Evolutionary conservation across 805 yeast species (phyloP).

Genomic region (Saccharomycopsis schoenii): DNA sequence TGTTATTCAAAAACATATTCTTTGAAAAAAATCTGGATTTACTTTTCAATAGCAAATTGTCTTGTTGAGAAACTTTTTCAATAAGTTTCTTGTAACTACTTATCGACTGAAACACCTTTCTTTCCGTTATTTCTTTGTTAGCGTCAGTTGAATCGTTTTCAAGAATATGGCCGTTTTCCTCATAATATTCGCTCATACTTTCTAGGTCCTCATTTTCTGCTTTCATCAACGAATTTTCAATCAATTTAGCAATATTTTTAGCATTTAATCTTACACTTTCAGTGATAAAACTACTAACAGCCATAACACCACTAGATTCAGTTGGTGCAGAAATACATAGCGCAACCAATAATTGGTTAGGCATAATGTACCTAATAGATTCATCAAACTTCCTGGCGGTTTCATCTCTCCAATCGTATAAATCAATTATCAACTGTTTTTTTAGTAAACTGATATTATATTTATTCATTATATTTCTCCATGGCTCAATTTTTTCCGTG

Average conservation of each 20-base stretch:
- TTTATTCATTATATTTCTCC: conserved; percentile 51
- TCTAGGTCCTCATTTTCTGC: conserved; percentile 15
- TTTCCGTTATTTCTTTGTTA: conserved; percentile 5
- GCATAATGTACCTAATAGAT: conserved; percentile 72
- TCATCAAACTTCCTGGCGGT: conserved; percentile 75
- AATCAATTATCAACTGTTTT: conserved; percentile 43
- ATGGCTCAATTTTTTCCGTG: conserved; percentile 50
- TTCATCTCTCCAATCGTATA: conserved; percentile 77
- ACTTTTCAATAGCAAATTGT: neutral
- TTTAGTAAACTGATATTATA: conserved; percentile 51
- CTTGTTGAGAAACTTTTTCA: neutral
- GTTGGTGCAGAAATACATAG: conserved; percentile 51
- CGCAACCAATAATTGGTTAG: conserved; percentile 63
- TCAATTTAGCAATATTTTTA: conserved; percentile 46
- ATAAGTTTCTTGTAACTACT: conserved; percentile 10
- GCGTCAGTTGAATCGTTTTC: conserved; percentile 6
- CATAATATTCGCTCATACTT: conserved; percentile 4
- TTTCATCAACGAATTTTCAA: conserved; percentile 32
- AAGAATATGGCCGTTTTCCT: conserved; percentile 8
- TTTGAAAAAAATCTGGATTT: neutral
- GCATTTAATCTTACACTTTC: conserved; percentile 51
- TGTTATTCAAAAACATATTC: conserved; percentile 4
- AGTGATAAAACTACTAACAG: conserved; percentile 35
- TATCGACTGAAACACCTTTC: conserved; percentile 6
- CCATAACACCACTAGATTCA: conserved; percentile 44